Conservation (phyloP, 1,139 yeast species). For the Saccharomyces hybrid region DNA sequence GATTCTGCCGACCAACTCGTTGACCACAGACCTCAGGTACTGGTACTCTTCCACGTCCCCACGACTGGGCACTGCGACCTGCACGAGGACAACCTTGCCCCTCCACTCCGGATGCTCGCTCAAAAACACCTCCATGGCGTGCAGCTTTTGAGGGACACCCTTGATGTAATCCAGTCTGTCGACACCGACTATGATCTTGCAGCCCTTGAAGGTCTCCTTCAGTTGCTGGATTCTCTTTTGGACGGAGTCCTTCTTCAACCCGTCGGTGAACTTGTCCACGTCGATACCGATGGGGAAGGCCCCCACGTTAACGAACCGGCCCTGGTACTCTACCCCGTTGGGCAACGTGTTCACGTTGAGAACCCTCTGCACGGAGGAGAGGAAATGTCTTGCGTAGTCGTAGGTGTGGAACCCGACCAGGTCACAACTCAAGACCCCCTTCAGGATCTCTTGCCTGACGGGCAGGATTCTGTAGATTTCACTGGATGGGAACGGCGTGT, state of each 20-base stretch:
- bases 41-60: conserved; percentile 99
- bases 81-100: conserved; percentile 91
- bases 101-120: conserved; percentile 97
- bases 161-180: conserved; percentile 93
- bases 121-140: conserved; percentile 87
- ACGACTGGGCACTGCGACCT: conserved; percentile 95
- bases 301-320: conserved; percentile 75
- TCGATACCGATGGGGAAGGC: conserved; percentile 99
- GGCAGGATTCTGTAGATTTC: conserved; percentile 95
- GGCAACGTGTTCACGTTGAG: conserved; percentile 80
- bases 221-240: conserved; percentile 57
- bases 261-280: conserved; percentile 81
- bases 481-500: conserved; percentile 96
- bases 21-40: conserved; percentile 83
- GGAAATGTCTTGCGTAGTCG: conserved; percentile 96
- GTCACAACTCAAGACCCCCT: conserved; percentile 90
- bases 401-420: conserved; percentile 96
- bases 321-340: conserved; percentile 76
- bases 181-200: conserved; percentile 88
- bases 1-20: conserved; percentile 92
- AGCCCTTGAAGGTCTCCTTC: conserved; percentile 52
- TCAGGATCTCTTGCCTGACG: conserved; percentile 83
- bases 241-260: conserved; percentile 58
- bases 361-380: conserved; percentile 84
- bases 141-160: conserved; percentile 95